A percentile compares a stretch with the other conserved stretches of the same genome.
phyloP scores from a whole-genome alignment of 2,329 filamentous ascomycete genomes.

The Gaeumannomyces tritici region DNA sequence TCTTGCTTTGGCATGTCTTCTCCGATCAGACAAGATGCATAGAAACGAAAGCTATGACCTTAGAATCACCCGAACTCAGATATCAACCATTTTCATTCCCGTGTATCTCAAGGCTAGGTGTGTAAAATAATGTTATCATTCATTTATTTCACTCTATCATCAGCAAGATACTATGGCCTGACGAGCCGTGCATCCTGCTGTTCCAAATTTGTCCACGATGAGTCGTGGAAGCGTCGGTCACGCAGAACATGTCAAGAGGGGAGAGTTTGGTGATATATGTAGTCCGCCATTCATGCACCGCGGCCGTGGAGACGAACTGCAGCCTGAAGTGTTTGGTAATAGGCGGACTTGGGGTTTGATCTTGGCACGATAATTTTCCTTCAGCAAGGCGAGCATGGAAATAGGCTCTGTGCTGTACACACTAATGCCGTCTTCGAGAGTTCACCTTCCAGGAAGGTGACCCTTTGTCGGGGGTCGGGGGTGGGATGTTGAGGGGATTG shows the following conservation, averaged over 20 bases:
- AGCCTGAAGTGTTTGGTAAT: constrained; percentile 49
- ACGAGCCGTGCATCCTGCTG: not conserved
- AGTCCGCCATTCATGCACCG: constrained; percentile 47
- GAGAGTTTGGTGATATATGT: constrained; percentile 26
- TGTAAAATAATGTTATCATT: not conserved
- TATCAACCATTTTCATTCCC: not conserved
- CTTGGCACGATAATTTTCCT: constrained; percentile 48
- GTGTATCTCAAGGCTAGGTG: no score
- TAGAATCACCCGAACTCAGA: not conserved
- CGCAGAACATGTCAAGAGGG: not conserved
- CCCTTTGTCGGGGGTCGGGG: not conserved
- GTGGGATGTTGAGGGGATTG: not conserved
- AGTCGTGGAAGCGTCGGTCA: not conserved
- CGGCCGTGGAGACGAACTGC: constrained; percentile 22
- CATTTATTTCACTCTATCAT: not conserved
- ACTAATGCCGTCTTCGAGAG: constrained; percentile 38
- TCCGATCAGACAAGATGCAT: not conserved
- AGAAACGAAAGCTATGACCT: not conserved
- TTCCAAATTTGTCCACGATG: not conserved
- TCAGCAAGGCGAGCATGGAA: constrained; percentile 42
- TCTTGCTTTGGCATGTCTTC: not conserved
- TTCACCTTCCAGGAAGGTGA: not conserved
- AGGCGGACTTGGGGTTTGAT: constrained; percentile 32
- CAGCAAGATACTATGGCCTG: not conserved
- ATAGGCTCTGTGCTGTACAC: constrained; percentile 48